A percentile compares a stretch with the other conserved stretches of the same genome.
Conservation (phyloP, 106 monocot species). For the Iris macrosiphon region DNA sequence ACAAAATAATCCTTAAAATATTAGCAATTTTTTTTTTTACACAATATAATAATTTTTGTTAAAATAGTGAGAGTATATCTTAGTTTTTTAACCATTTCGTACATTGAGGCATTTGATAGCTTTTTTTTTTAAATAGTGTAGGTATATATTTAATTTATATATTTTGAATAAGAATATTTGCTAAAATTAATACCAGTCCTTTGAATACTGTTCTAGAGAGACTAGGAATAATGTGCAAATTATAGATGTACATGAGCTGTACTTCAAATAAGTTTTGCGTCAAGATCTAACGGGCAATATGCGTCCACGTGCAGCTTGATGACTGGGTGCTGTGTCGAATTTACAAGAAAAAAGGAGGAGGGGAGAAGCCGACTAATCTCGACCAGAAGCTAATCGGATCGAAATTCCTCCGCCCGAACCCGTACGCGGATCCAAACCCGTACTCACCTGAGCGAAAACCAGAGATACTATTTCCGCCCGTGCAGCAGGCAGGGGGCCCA, state of each 20-base stretch:
- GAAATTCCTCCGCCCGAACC: not conserved
- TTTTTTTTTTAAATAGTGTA: not conserved
- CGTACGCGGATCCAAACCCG: slow-evolving; percentile 6
- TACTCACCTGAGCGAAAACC: slow-evolving; percentile 6
- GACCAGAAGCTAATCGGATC: slow-evolving; percentile 2
- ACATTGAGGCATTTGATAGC: not conserved
- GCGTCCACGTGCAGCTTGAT: slow-evolving; percentile 43
- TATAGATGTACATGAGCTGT: not conserved
- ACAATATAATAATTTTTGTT: too few relatives aligned
- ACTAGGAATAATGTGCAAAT: not conserved
- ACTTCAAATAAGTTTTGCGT: not conserved
- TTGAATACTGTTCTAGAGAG: too few relatives aligned
- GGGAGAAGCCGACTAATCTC: slow-evolving; percentile 12
- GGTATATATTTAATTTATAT: not conserved
- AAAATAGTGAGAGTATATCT: too few relatives aligned
- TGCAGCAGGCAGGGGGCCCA: not conserved
- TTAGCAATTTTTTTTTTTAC: too few relatives aligned
- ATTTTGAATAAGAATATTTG: too few relatives aligned
- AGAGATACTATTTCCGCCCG: slow-evolving; percentile 2
- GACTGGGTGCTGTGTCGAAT: slow-evolving; percentile 89
- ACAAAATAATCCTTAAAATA: too few relatives aligned
- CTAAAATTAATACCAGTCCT: too few relatives aligned
- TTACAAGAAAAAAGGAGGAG: slow-evolving; percentile 69
- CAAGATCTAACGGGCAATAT: not conserved
- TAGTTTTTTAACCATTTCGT: too few relatives aligned